Base-by-base conservation (phyloP, 2,329 filamentous ascomycete genomes). In the Phaeosphaeria sp. region DNA sequence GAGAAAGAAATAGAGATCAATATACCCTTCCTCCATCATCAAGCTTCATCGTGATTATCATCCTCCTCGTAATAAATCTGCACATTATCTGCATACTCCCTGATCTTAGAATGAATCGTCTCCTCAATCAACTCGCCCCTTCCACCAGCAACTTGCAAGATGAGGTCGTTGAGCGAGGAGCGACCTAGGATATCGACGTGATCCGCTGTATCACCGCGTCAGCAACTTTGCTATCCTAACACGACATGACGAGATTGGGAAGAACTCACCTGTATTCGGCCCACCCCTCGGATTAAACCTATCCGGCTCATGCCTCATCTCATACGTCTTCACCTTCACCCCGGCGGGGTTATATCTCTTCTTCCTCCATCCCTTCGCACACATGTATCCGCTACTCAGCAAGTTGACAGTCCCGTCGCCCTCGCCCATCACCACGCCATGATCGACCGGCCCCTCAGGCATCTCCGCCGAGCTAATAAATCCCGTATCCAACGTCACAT, bases 231-330 rank as follows among this genome's bases (percentile, higher is more conserved):
- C n/a, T n/a, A n/a, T n/a, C n/a, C n/a, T n/a, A n/a, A n/a, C n/a
- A n/a, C n/a, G n/a, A n/a, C n/a, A n/a, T n/a, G n/a, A n/a, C n/a
- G n/a, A n/a, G n/a, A n/a, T n/a, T n/a, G n/a, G n/a, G 9, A 13
- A 20, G 15, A 15, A 73, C 74, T 57, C 77, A 85, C 82, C 85
- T 36, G 87, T 89, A 64, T 89, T 89, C 0, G 87, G 87, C 0
- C 86, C 87, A 43, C 87, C 87, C 4, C 95, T 83, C 0, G 95
- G 92, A 67, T 89, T 94, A 76, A 97, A 99, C 18, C 92, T 82
- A 68, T 97, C 94, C 1, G 95, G 95, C 72, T 98, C 93, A 73
- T 99, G 95, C 1, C 89, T 91, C 95, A 99, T 99, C 80, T 99
- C 95, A 60, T 90, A 93, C 0, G 93, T 91, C 42, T 88, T 96